Conservation (phyloP, 345 rosid genomes). For the Sisymbrium irio region DNA sequence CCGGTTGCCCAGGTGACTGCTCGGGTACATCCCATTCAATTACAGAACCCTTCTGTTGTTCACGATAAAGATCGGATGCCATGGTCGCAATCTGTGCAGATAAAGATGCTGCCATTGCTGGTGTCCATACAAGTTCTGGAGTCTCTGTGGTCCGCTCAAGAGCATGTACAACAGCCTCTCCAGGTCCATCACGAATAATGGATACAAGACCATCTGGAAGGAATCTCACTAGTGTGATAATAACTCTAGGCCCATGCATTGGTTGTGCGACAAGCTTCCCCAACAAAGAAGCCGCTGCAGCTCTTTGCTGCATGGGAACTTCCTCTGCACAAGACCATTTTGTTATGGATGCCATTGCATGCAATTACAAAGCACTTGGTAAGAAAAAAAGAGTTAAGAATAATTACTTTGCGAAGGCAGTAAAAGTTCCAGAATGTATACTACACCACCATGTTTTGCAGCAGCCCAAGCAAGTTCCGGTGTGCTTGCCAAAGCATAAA, state of each 20-base stretch:
- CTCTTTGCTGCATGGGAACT: constrained; percentile 92
- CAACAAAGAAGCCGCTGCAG: constrained; percentile 88
- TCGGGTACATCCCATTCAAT: constrained; percentile 98
- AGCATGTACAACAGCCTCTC: constrained; percentile 89
- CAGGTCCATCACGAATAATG: constrained; percentile 95
- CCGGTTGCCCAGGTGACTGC: constrained; percentile 90
- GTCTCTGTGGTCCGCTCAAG: constrained; percentile 95
- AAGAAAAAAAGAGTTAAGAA: constrained; percentile 20
- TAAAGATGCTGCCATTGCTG: constrained; percentile 97
- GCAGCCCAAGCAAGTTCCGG: constrained; percentile 99
- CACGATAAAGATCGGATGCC: constrained; percentile 89
- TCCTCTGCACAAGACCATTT: constrained; percentile 67
- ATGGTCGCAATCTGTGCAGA: constrained; percentile 94
- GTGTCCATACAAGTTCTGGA: constrained; percentile 99
- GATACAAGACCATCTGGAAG: constrained; percentile 97
- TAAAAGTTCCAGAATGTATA: constrained; percentile 93
- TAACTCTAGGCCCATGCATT: constrained; percentile 99
- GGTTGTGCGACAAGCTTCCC: constrained; percentile 98
- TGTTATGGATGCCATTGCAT: constrained; percentile 20
- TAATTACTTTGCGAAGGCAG: constrained; percentile 80
- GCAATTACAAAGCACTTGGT: constrained; percentile 8
- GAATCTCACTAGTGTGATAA: constrained; percentile 92
- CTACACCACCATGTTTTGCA: constrained; percentile 99
- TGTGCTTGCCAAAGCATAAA: constrained; percentile 97
- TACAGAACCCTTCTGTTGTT: constrained; percentile 90